Evolutionary conservation across 1,139 yeast species (phyloP).

Genomic region (Geotrichum macrosporum): DNA sequence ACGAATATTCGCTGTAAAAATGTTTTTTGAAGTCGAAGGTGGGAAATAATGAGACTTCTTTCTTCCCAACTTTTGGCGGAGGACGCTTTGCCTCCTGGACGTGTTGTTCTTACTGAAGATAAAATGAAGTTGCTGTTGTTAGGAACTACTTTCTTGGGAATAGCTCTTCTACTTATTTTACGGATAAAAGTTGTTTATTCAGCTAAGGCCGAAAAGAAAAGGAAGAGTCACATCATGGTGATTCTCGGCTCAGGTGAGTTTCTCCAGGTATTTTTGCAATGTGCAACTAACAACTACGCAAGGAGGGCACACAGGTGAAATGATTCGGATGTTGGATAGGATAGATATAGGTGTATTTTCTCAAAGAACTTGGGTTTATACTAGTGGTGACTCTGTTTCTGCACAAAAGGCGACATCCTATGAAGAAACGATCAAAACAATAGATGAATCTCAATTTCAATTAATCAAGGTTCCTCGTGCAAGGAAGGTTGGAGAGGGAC

Average conservation of each 20-base stretch:
- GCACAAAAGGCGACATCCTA: conserved; percentile 46
- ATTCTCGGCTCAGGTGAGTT: conserved; percentile 27
- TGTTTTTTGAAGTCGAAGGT: no score
- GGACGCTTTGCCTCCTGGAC: no score
- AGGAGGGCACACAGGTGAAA: conserved; percentile 96
- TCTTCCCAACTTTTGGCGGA: no score
- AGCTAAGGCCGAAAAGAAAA: not conserved
- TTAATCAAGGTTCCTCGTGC: conserved; percentile 59
- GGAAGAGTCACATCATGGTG: conserved; percentile 26
- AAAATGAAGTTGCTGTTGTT: not conserved
- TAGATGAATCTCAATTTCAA: conserved; percentile 12
- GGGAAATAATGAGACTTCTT: no score
- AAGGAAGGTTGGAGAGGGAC: conserved; percentile 66
- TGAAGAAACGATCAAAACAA: conserved; percentile 33
- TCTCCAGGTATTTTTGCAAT: not conserved
- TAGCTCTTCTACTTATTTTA: not conserved
- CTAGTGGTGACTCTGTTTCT: conserved; percentile 58
- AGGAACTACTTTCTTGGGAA: no score
- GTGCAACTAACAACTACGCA: conserved; percentile 15
- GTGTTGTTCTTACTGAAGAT: no score
- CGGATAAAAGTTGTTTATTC: not conserved
- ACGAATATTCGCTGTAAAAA: no score
- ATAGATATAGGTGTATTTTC: conserved; percentile 37
- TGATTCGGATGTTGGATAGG: conserved; percentile 60
- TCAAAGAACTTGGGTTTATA: conserved; percentile 35